Conservation (phyloP, 345 rosid species). For the Hibiscus trionum region DNA sequence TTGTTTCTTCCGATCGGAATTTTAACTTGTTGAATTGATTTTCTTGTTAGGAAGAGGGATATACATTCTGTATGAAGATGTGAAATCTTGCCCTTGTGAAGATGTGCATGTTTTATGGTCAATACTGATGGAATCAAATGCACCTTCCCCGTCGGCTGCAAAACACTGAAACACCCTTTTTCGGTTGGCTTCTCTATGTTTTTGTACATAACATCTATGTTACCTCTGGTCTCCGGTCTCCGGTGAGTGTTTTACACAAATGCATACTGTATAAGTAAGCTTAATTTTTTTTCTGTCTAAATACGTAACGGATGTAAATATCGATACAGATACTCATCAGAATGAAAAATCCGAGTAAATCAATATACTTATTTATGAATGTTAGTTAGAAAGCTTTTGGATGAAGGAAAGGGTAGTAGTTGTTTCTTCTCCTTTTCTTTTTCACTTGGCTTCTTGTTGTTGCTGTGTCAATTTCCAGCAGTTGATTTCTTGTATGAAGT, state of each 20-base stretch:
- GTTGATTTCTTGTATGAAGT: slow-evolving; percentile 1
- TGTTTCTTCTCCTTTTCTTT: background rate
- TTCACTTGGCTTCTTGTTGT: background rate
- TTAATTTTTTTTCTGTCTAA: background rate
- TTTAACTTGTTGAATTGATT: background rate
- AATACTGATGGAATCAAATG: slow-evolving; percentile 71
- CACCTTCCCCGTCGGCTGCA: slow-evolving; percentile 35
- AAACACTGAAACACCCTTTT: slow-evolving; percentile 27
- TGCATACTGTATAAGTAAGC: background rate
- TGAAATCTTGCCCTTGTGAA: slow-evolving; percentile 82
- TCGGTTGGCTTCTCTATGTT: background rate
- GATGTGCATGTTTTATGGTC: slow-evolving; percentile 95
- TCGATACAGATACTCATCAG: background rate
- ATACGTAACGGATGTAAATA: background rate
- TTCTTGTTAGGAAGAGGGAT: slow-evolving; percentile 66
- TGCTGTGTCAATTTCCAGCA: slow-evolving; percentile 5
- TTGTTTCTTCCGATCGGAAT: background rate
- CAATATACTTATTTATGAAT: slow-evolving; percentile 25
- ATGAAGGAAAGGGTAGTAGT: background rate
- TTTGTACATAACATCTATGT: slow-evolving; percentile 19
- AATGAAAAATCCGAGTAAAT: background rate
- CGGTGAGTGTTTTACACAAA: background rate
- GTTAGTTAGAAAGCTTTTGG: background rate
- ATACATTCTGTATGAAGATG: slow-evolving; percentile 87
- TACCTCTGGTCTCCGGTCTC: background rate